Base-by-base conservation (phyloP, 2,329 filamentous ascomycete species). In the Microsporum ferrugineum region DNA sequence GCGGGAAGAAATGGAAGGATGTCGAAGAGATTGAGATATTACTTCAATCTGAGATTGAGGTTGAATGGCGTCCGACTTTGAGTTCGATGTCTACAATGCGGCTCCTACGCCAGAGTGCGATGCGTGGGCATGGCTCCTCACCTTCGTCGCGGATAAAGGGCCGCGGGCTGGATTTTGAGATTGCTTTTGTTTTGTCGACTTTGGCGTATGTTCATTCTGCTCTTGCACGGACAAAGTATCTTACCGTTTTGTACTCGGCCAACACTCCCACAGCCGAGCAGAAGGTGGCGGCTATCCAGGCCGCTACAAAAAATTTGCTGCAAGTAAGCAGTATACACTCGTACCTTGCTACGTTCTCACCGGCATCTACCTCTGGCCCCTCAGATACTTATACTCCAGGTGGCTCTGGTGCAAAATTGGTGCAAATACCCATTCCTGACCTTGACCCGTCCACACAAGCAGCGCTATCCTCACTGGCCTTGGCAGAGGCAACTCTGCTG, bases 401-500 rank as follows among this genome's bases (percentile, higher is more conserved):
- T 23, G 57, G 57, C 33, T 55, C 59, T 51, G 56, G 29, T 5
- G 31, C n/a, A 49, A 62, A 64, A 14, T 64, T 65, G 64, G 0
- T 57, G 12, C 41, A 59, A 4, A 34, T 59, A 10, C 45, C 65
- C 2, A 64, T 72, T 1, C 70, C 73, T 2, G 79, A 88, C 60
- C 77, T 83, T 3, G 74, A 76, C 59, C 65, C 72, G 6, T 69
- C 69, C 2, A 73, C 73, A 6, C 77, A 79, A 64, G 70, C 71
- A 0, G 76, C 76, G 5, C 67, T 79, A 2, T 69, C 76, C 1
- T 72, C 74, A 8, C 79, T 96, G 2, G 85, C 89, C 0, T 79
- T 94, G 36, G 90, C 91, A 1, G 92, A 96, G 74, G 91, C 91
- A 0, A 96, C 91, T 0, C 80, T 97, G 1, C 82, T 96, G 0